phyloP scores from a whole-genome alignment of 2,329 filamentous ascomycete species.

The Dactylellina haptotyla region DNA sequence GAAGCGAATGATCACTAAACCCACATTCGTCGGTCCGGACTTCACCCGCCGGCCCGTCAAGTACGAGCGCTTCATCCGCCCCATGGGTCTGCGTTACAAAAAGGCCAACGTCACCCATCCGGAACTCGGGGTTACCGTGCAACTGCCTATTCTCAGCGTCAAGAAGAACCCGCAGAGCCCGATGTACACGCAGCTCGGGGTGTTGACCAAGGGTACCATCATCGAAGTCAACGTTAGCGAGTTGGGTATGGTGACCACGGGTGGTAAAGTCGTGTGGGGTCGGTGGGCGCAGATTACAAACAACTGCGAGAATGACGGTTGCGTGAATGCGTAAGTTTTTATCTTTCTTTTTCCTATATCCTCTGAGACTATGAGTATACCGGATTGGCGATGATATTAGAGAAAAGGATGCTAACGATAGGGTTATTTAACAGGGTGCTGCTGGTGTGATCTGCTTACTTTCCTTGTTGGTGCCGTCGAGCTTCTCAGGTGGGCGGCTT shows the following conservation, averaged over 20 bases:
- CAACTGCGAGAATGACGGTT: conserved; percentile 71
- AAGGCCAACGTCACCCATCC: conserved; percentile 73
- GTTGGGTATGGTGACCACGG: conserved; percentile 86
- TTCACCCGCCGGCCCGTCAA: conserved; percentile 91
- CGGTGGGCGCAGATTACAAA: conserved; percentile 78
- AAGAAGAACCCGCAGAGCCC: conserved; percentile 91
- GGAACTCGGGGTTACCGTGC: conserved; percentile 85
- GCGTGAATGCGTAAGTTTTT: conserved; percentile 67
- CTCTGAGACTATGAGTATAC: neutral
- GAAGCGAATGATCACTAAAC: conserved; percentile 76
- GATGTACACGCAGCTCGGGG: conserved; percentile 90
- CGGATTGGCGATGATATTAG: too few relatives aligned
- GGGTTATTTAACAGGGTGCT: conserved; percentile 32
- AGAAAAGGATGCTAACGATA: conserved; percentile 8
- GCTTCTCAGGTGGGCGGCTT: neutral
- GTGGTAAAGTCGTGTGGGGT: conserved; percentile 93
- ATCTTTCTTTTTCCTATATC: neutral
- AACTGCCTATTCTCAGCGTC: conserved; percentile 80
- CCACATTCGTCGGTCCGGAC: conserved; percentile 88
- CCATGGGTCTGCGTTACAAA: conserved; percentile 68
- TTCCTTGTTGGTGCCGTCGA: neutral
- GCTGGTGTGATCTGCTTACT: conserved; percentile 30
- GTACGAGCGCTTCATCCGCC: conserved; percentile 75
- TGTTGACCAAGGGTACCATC: conserved; percentile 83
- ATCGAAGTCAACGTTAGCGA: conserved; percentile 95